Base-by-base conservation (phyloP, 1,139 yeast species). In the Yamadazyma siamensis region DNA sequence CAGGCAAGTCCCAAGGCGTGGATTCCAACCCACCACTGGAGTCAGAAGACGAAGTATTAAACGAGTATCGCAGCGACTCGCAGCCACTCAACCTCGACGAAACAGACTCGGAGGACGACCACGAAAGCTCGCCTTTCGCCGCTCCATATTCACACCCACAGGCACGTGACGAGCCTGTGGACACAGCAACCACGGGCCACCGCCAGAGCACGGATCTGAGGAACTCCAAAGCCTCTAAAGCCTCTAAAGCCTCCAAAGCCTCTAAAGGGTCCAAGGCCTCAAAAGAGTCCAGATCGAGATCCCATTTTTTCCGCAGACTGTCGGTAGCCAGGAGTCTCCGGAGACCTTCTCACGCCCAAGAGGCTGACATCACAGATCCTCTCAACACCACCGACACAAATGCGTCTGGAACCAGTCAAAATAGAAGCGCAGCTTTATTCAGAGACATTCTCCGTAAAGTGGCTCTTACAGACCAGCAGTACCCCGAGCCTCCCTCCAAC, bases 401-500 rank as follows among this genome's bases (percentile, higher is more conserved):
- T 13, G 13, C 15, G 2, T 23, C 43, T 3, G n/a, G 25, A 5
- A 23, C n/a, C n/a, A 19, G 42, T 2, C 36, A 28, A 12, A 21
- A 33, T n/a, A 35, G 40, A 34, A 37, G 43, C 17, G 43, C 34
- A 6, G 48, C 52, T 15, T 43, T 53, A 2, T 43, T 61, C 26
- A 59, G 47, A 42, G 61, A 56, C 15, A 58, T 65, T 12, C 44
- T 65, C 14, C 51, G 70, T 10, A 62, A 54, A 36, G 59, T 65
- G 51, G 57, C 70, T 1, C 47, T 62, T 24, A 56, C 54, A 2
- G 65, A 61, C 36, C 54, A 50, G 21, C 53, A 52, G n/a, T 51
- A 52, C 32, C 50, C 59, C 2, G 57, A 51, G 24, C 35, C 39
- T 27, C 38, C 44, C 27, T 32, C 44, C 43, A 31, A 34, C 44